Base-by-base conservation (phyloP, 2,329 filamentous ascomycete species). In the Aspergillus udagawae region DNA sequence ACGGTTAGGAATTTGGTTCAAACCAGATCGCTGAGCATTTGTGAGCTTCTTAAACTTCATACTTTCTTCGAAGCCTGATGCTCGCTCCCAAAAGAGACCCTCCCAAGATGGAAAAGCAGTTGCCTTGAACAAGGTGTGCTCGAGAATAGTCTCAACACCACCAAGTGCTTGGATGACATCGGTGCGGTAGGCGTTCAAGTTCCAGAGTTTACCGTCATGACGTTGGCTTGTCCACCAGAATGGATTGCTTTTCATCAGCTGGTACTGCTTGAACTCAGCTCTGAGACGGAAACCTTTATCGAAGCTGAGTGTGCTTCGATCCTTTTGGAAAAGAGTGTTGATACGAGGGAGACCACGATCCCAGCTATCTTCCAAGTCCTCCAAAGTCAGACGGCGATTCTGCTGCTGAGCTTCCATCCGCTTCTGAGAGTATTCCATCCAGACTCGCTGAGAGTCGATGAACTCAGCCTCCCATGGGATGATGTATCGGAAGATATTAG, bases 31-130 rank as follows among this genome's bases (percentile, higher is more conserved):
- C 74, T 99, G 94, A 0, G 94, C 94, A 67, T 99, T 99, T 0
- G 94, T 99, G 59, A 99, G 80, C 75, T 99, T 99, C 78, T 99
- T 99, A 82, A 97, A 99, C 64, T 97, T 96, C 94, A 99, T 97
- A 0, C 75, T 79, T 49, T 78, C 76, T 64, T 78, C 75, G 57
- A 86, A 86, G 62, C 83, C 82, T 2, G 23, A 23, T 23, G 23
- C 23, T 23, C 86, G 83, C 68, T 91, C 88, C 90, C 92, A 96
- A 70, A 96, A 97, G 3, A 96, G 81, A 63, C 94, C 94, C 74
- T 99, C 94, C 94, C 94, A 99, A 0, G 89, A 94, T 2, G 92
- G 90, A 72, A 99, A 97, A 5, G 92, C 94, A 0, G 94, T 99
- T 1, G 93, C 94, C 69, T 96, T 96, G 83, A 97, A 97, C 7